Conservation (phyloP, 1,139 yeast genomes). For the Pichiaceae sp. region DNA sequence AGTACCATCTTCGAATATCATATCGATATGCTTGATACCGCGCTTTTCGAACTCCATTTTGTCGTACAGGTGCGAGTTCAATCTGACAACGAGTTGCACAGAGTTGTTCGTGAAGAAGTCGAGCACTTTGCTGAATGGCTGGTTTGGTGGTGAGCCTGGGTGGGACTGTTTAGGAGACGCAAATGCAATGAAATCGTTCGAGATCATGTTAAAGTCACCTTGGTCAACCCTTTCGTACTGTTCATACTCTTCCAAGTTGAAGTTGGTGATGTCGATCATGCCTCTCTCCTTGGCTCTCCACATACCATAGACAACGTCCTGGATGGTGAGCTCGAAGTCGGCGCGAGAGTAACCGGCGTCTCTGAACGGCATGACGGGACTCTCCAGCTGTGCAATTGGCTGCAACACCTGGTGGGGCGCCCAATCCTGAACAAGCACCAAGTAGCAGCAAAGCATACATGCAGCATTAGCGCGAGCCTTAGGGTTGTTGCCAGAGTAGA, state of each 20-base stretch:
- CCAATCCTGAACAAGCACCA: constrained; percentile 95
- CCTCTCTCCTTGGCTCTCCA: constrained; percentile 98
- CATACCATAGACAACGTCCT: constrained; percentile 89
- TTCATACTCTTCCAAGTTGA: constrained; percentile 89
- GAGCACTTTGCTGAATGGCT: constrained; percentile 73
- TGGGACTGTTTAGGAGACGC: constrained; percentile 88
- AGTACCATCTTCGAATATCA: constrained; percentile 97
- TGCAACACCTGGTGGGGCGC: constrained; percentile 96
- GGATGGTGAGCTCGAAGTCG: constrained; percentile 87
- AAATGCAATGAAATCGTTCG: constrained; percentile 93
- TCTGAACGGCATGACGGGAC: constrained; percentile 90
- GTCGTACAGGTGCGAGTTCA: constrained; percentile 87
- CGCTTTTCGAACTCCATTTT: constrained; percentile 72
- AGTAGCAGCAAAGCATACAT: constrained; percentile 85
- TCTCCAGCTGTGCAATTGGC: constrained; percentile 86
- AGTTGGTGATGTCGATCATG: constrained; percentile 77
- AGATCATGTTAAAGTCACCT: constrained; percentile 88
- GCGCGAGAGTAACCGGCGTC: constrained; percentile 97
- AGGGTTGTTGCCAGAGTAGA: constrained; percentile 76
- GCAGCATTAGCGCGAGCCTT: constrained; percentile 90
- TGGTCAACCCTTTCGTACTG: constrained; percentile 92
- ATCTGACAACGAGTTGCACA: constrained; percentile 83
- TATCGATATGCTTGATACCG: constrained; percentile 83
- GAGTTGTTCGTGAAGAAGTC: constrained; percentile 63
- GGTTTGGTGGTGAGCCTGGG: constrained; percentile 42